Evolutionary conservation across 2,329 filamentous ascomycete genomes (phyloP).

Genomic region (Ascomycota sp.): DNA sequence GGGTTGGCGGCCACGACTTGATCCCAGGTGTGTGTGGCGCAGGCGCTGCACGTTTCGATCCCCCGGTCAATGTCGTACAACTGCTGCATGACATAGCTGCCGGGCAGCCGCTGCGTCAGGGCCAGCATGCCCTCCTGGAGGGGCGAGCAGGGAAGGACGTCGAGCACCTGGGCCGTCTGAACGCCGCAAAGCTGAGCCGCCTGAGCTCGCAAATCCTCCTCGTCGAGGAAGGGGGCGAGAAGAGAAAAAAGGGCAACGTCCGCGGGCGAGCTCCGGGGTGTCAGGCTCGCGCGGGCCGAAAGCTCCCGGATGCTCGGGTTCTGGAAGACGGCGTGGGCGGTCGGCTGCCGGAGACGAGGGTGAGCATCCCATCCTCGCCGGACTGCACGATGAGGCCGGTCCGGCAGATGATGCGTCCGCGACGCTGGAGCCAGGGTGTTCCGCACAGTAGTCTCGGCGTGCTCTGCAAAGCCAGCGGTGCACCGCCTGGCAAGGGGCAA

Average conservation of each 20-base stretch:
- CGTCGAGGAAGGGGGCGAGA: not conserved
- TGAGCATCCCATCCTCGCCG: not conserved
- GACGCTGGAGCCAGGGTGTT: not conserved
- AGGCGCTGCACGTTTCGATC: conserved; percentile 1
- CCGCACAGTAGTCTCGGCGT: not conserved
- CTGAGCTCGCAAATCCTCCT: not conserved
- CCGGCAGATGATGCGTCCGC: not conserved
- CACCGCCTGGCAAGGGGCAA: too few species aligned
- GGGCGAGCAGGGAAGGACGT: conserved; percentile 3
- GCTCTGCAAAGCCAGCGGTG: not conserved
- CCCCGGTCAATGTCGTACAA: conserved; percentile 1
- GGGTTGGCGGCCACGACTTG: conserved; percentile 1
- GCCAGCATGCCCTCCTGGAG: conserved; percentile 3
- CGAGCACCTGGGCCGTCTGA: conserved; percentile 1
- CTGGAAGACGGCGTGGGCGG: not conserved
- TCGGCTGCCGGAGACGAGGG: not conserved
- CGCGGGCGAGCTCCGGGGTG: not conserved
- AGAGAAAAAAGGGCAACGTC: not conserved
- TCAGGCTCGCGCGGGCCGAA: not conserved
- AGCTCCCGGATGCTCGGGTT: not conserved
- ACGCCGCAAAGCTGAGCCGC: not conserved
- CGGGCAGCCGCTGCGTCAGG: conserved; percentile 1
- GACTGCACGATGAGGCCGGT: not conserved
- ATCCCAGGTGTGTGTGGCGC: conserved; percentile 2
- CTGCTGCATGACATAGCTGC: conserved; percentile 2